Evolutionary conservation across 1,284 basidiomycete genomes (phyloP).

Genomic region (Anthracocystis setariae): DNA sequence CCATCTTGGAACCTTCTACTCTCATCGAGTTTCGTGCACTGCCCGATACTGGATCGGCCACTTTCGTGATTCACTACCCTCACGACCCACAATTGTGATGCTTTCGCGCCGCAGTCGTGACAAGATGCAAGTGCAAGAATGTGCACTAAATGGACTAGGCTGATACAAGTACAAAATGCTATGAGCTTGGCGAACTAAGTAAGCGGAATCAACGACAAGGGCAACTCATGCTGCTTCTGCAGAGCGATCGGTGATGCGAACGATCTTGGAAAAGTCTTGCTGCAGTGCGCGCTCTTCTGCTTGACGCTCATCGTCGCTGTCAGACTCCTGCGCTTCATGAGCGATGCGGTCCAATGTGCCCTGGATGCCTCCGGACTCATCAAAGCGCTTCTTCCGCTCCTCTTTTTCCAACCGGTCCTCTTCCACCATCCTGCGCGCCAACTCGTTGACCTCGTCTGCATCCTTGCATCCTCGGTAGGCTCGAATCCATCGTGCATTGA

Average conservation of each 20-base stretch:
- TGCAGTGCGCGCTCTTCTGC: conserved; percentile 32
- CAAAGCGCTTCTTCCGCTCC: conserved; percentile 38
- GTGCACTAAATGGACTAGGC: neutral
- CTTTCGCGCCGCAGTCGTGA: too few species aligned
- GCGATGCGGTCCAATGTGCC: conserved; percentile 45
- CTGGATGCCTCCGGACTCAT: conserved; percentile 45
- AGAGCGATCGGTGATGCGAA: conserved; percentile 46
- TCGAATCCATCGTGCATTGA: conserved; percentile 55
- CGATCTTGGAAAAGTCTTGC: conserved; percentile 51
- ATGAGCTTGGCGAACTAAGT: neutral
- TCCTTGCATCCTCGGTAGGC: conserved; percentile 48
- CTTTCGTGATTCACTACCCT: too few species aligned
- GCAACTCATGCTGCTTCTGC: neutral
- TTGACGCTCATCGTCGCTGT: conserved; percentile 30
- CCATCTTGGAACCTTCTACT: too few species aligned
- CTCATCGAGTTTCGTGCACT: too few species aligned
- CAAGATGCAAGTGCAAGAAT: neutral
- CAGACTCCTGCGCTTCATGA: conserved; percentile 27
- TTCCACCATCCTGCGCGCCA: conserved; percentile 51
- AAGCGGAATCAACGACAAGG: too few species aligned
- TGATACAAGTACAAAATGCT: conserved; percentile 26
- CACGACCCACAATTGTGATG: too few species aligned
- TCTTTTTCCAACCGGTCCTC: conserved; percentile 50
- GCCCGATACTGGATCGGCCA: too few species aligned
- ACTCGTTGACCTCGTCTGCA: conserved; percentile 42